Percentiles rank a stretch among this genome's conserved stretches.
Evolutionary conservation across 257 asterid species (phyloP).

Genomic region (Scutellaria minor): DNA sequence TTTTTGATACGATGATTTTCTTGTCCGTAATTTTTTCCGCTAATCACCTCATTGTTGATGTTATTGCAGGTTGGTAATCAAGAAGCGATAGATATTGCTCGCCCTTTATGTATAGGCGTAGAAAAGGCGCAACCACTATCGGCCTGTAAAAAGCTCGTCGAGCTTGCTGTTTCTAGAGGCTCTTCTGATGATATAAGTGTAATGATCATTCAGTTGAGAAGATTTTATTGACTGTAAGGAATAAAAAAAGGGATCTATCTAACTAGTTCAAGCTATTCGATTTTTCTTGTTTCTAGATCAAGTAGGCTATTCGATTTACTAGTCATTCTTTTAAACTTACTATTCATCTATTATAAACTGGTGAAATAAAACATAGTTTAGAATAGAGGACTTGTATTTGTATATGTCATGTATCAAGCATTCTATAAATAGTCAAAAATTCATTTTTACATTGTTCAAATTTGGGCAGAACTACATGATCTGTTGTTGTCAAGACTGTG

Average conservation of each 20-base stretch:
- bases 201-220: slow-evolving; percentile 41
- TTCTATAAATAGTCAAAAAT: no score
- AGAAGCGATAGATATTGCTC: slow-evolving; percentile 77
- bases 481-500: no score
- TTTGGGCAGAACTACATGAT: no score
- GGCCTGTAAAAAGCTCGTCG: slow-evolving; percentile 76
- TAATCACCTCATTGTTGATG: slow-evolving; percentile 4
- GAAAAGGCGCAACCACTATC: slow-evolving; percentile 48
- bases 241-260: not conserved
- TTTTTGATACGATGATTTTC: not conserved
- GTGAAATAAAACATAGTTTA: not conserved
- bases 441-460: no score
- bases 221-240: slow-evolving; percentile 29
- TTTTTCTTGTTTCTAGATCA: not conserved
- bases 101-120: slow-evolving; percentile 42
- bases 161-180: slow-evolving; percentile 72
- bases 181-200: slow-evolving; percentile 49
- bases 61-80: slow-evolving; percentile 69
- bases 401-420: no score
- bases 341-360: not conserved
- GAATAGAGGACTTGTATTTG: not conserved
- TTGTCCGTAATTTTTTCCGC: not conserved
- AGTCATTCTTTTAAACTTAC: not conserved
- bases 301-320: not conserved
- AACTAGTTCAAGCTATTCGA: not conserved